These are phyloP conservation scores for Cornus florida DNA, from an alignment of 148 eudicot species.

Conservation along the genomic window DNA sequence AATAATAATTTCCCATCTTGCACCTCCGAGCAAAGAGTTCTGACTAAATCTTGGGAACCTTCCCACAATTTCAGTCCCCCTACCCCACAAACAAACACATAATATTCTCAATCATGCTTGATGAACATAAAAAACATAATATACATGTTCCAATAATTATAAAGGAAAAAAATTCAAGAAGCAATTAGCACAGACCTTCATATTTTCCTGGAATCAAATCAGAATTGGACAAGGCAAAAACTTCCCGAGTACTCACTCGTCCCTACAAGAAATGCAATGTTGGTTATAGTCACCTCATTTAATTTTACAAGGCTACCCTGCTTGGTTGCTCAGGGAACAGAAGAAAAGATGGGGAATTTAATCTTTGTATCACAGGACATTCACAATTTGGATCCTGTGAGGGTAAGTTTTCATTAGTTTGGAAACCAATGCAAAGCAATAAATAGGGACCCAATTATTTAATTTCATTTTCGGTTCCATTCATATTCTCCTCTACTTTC, in stretches of 20 bases:
- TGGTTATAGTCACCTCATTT: neutral
- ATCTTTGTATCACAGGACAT: neutral
- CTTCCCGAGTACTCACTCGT: conserved; percentile 85
- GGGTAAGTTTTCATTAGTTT: neutral
- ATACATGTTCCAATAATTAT: neutral
- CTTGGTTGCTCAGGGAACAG: neutral
- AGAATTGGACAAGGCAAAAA: conserved; percentile 78
- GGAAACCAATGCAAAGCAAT: neutral
- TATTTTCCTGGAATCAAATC: conserved; percentile 97
- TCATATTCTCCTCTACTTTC: neutral
- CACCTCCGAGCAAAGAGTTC: conserved; percentile 65
- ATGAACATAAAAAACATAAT: neutral
- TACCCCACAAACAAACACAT: conserved; percentile 22
- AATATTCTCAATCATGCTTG: neutral
- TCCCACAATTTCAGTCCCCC: conserved; percentile 98
- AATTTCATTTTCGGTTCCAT: too few species aligned
- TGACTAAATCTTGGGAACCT: conserved; percentile 86
- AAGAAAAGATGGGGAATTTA: neutral
- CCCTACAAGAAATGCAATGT: conserved; percentile 52
- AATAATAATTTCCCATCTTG: conserved; percentile 51
- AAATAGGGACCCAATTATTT: neutral
- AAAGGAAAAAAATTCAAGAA: neutral
- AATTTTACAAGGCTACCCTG: neutral
- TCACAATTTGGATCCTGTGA: neutral
- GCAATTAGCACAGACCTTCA: conserved; percentile 63